phyloP scores from a whole-genome alignment of 768 basidiomycete species.

The Collybia sordida region DNA sequence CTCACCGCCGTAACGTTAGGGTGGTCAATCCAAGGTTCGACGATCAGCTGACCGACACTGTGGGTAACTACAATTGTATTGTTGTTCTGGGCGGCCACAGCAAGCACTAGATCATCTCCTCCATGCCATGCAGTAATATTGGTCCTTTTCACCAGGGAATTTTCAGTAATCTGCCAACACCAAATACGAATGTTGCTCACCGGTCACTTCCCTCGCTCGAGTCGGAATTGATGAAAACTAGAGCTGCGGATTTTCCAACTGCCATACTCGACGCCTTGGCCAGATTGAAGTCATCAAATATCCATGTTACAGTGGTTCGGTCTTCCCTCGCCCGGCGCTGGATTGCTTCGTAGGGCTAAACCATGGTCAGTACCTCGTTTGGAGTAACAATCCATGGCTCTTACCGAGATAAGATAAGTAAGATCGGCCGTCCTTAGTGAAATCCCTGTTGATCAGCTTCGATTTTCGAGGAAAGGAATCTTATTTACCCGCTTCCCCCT shows the following conservation, averaged over 20 bases:
- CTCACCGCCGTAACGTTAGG: conserved; percentile 51
- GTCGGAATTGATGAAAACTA: conserved; percentile 82
- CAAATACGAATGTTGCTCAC: conserved; percentile 24
- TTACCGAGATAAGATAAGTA: conserved; percentile 74
- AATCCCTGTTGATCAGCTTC: no score
- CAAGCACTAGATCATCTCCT: conserved; percentile 67
- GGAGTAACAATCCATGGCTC: conserved; percentile 33
- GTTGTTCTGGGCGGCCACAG: conserved; percentile 64
- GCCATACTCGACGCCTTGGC: conserved; percentile 45
- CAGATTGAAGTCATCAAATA: conserved; percentile 69
- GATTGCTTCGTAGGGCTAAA: conserved; percentile 77
- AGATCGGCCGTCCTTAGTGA: conserved; percentile 67
- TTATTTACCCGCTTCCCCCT: conserved; percentile 31
- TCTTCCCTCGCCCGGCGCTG: conserved; percentile 66
- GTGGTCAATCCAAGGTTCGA: conserved; percentile 51
- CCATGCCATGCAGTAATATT: conserved; percentile 76
- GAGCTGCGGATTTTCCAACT: conserved; percentile 53
- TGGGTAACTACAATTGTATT: conserved; percentile 75
- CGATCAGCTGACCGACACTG: conserved; percentile 48
- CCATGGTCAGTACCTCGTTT: not conserved
- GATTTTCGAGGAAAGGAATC: no score
- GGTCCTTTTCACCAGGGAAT: conserved; percentile 41
- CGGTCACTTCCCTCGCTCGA: conserved; percentile 83
- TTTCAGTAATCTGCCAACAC: not conserved
- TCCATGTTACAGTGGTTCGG: conserved; percentile 64